A percentile compares a stretch with the other conserved stretches of the same genome.
Conservation (phyloP, 2,329 filamentous ascomycete genomes). For the Fusarium sp. region DNA sequence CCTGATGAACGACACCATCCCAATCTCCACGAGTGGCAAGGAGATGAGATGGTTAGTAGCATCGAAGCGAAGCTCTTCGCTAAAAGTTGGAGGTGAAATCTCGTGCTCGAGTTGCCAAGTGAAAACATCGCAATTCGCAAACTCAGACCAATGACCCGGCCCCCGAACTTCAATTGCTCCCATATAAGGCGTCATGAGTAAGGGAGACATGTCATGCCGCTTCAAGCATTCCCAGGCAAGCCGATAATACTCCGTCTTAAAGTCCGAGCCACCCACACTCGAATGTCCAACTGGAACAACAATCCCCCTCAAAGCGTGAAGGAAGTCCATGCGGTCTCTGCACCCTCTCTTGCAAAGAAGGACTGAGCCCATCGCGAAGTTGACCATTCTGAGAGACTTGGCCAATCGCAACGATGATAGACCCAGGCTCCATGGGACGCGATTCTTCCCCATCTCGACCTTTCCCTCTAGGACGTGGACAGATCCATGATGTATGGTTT, state of each 20-base stretch:
- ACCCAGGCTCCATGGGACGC: not conserved
- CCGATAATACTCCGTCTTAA: not conserved
- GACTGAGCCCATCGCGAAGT: not conserved
- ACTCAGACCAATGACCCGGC: not conserved
- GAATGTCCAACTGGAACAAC: not conserved
- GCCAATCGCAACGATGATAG: not conserved
- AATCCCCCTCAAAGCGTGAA: not conserved
- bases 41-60: accelerated
- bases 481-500: not conserved
- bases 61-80: not conserved
- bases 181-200: not conserved
- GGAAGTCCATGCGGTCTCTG: not conserved
- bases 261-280: not conserved
- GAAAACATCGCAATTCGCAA: not conserved
- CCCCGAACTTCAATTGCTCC: not conserved
- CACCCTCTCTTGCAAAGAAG: not conserved
- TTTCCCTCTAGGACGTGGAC: not conserved
- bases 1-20: not conserved
- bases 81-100: accelerated
- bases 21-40: not conserved
- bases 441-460: not conserved
- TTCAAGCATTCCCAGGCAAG: not conserved
- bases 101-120: not conserved
- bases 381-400: not conserved
- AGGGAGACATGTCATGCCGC: not conserved